Conservation (phyloP, 495 filamentous ascomycete species). For the Parathielavia appendiculata region DNA sequence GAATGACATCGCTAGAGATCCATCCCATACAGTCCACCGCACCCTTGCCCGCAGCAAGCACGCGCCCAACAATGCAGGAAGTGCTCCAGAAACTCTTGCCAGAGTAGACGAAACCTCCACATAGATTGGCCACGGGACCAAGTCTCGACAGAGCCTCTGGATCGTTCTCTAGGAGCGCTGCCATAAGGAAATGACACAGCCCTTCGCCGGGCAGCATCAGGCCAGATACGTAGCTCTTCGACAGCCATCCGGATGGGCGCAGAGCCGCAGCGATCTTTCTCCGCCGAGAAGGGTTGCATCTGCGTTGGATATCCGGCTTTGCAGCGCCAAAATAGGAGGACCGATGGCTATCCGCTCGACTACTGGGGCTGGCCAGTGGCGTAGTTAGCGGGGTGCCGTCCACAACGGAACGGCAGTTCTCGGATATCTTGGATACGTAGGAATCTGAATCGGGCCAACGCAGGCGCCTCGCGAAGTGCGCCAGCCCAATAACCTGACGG, state of each 20-base stretch:
- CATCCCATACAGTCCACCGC: slow-evolving; percentile 75
- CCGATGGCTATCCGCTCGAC: slow-evolving; percentile 33
- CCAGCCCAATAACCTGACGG: slow-evolving; percentile 50
- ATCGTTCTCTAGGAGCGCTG: slow-evolving; percentile 72
- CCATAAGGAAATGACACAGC: slow-evolving; percentile 71
- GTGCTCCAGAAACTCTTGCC: slow-evolving; percentile 80
- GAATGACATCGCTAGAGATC: slow-evolving; percentile 57
- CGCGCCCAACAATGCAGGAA: slow-evolving; percentile 66
- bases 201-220: slow-evolving; percentile 72
- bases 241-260: slow-evolving; percentile 68
- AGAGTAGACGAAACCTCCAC: slow-evolving; percentile 70
- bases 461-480: slow-evolving; percentile 54
- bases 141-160: slow-evolving; percentile 56
- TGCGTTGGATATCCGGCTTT: slow-evolving; percentile 23
- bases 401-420: slow-evolving; percentile 36
- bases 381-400: slow-evolving; percentile 41
- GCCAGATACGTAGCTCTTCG: slow-evolving; percentile 71
- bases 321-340: slow-evolving; percentile 40
- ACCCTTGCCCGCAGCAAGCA: slow-evolving; percentile 60
- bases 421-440: slow-evolving; percentile 36
- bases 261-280: slow-evolving; percentile 42
- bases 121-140: slow-evolving; percentile 65
- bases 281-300: slow-evolving; percentile 30
- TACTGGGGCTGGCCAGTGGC: slow-evolving; percentile 34
- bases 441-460: slow-evolving; percentile 50